Base-by-base conservation (phyloP, 495 filamentous ascomycete species). In the Podospora pseudopauciseta region DNA sequence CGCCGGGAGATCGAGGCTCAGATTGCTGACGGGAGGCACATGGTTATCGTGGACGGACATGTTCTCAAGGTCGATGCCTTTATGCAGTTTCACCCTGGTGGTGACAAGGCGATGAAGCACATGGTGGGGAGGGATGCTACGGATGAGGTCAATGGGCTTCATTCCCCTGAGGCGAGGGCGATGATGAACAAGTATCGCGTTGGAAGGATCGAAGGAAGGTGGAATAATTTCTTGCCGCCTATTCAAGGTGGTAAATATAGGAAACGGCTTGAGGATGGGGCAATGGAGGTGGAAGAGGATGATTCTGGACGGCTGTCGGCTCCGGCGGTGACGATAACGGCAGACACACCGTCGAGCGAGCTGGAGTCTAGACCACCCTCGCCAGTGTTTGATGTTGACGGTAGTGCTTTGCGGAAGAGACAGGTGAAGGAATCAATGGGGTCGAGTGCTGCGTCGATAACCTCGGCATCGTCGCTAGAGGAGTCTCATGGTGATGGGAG, bases 41-140 rank as follows among this genome's bases (percentile, higher is more conserved):
- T 99, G 53, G 85, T 97, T 64, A 93, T 99, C 61, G 83, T 92
- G 62, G 89, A 97, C 67, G 82, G 86, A 63, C 86, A 89, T 74
- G 94, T 97, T 5, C 79, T 98, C 66, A 95, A 92, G 80, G 88
- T 91, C 2, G 94, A 99, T 78, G 84, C 90, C 32, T 99, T 91
- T 91, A 82, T 94, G 39, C 85, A 86, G 63, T 98, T 88, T 74
- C 95, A 99, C 74, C 95, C 95, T 18, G 95, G 95, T 65, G 95
- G 95, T 60, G 91, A 94, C 72, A 96, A 92, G 79, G 86, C 96
- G 26, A 97, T 99, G 69, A 82, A 86, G 78, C 95, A 99, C 76
- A 94, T 98, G 93, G 89, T 99, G 63, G 95, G 95, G 63, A 86
- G 92, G 80, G 95, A 99, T 88, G 96, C 92, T 53, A 97, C 95